Base-by-base conservation (phyloP, 2,329 filamentous ascomycete species). In the Aspergillus neotritici region DNA sequence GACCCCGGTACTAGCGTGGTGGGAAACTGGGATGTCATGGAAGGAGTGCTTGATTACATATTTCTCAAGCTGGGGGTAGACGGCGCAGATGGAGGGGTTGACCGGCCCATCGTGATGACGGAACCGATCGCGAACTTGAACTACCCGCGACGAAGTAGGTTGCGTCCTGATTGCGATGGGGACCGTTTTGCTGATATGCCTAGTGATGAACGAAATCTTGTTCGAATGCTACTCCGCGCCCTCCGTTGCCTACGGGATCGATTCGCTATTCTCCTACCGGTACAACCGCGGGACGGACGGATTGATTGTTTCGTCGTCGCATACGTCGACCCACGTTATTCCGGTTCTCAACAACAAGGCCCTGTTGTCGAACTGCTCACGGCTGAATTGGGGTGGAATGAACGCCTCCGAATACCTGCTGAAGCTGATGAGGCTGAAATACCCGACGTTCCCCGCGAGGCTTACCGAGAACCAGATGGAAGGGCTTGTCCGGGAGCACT, bases 21-120 rank as follows among this genome's bases (percentile, higher is more conserved):
- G 48, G 90, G 87, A 65, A 97, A 97, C 63, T 98, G 94, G 89
- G 93, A 98, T 66, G 90, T 89, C 29, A 89, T 95, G 81, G 93
- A 98, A 67, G 89, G 91, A 46, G 76, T 96, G 4, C 70, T 98
- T 36, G 93, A 98, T 69, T 96, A 96, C 66, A 78, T 90, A 33
- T 98, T 98, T 65, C 76, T 96, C 54, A 97, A 96, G 69, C 72
- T 98, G 42, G 93, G 93, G 4, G 77, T 98, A 55, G 88, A 94
- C 52, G 81, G 67, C 4, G 73, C 74, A 4, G 80, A 84, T 37
- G 87, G 87, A 7, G 74, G 78, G 16, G 81, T 98, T 49, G 88
- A 91, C 57, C 75, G 89, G 57, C 90, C 91, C 1, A 80, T 98
- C 47, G 84, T 98, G 54, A 89, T 98, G 83, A 98, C 93, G 0